These are phyloP conservation scores for Penicillium robsamsonii DNA, from an alignment of 495 filamentous ascomycete species.

Conservation along the genomic window DNA sequence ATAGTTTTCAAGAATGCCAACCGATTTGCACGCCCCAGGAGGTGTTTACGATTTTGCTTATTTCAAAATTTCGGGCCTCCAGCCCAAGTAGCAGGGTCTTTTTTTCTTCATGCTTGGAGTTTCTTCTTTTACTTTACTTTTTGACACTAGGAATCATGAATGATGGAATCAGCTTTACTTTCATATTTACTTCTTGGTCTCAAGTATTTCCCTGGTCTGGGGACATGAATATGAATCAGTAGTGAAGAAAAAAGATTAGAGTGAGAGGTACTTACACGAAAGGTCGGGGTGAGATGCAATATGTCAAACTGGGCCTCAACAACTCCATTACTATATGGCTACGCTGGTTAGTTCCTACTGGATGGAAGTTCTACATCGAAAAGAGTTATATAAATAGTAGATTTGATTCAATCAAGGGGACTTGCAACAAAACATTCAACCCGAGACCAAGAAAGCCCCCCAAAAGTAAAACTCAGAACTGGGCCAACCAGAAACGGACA, in stretches of 20 bases:
- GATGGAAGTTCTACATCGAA: neutral
- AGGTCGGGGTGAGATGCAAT: neutral
- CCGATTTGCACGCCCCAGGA: constrained; percentile 9
- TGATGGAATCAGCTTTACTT: constrained; percentile 21
- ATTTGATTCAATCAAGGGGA: neutral
- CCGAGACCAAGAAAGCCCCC: neutral
- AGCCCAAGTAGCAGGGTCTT: constrained; percentile 12
- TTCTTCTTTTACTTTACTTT: constrained; percentile 12
- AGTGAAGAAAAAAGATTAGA: neutral
- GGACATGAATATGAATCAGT: neutral
- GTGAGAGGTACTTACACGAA: neutral
- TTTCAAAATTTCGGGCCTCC: constrained; percentile 12
- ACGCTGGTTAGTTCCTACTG: neutral
- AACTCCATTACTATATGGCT: neutral
- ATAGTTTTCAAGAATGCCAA: constrained; percentile 19
- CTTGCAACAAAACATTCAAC: neutral
- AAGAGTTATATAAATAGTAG: neutral
- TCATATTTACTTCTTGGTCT: neutral
- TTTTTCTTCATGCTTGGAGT: constrained; percentile 11
- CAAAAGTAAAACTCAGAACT: neutral
- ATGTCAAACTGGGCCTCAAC: neutral
- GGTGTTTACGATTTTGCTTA: constrained; percentile 18
- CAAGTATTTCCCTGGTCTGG: neutral
- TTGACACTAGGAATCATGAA: constrained; percentile 22
- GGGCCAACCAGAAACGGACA: neutral